Base-by-base conservation (phyloP, 2,329 filamentous ascomycete species). In the Ceratocystiopsis minuta region DNA sequence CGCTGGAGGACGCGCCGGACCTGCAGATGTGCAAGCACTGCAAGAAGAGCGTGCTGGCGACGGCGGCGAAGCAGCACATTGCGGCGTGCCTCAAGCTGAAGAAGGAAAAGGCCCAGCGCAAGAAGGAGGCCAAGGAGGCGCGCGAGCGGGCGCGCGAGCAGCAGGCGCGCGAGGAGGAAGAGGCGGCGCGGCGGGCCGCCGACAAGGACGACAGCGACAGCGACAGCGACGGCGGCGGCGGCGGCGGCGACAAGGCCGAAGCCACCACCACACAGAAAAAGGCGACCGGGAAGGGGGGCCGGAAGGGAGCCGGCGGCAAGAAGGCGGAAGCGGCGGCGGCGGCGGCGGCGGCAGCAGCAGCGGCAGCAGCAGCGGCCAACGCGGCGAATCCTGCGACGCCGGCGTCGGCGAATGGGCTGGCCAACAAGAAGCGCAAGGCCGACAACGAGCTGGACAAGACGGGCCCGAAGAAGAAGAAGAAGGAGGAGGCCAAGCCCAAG, bases 391-490 rank as follows among this genome's bases (percentile, higher is more conserved):
- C 5, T 28, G 24, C 4, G 7, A 7, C 20, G 20, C 5, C 31
- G 31, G 31, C 31, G 31, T 12, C 32, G 32, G 32, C 32, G 32
- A 12, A 10, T 3, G 32, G 40, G 20, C 34, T 41, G 11, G 41
- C 41, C 6, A 42, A 36, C 38, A 87, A 86, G 66, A 86, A 86
- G 61, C 68, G 80, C 45, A 86, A 85, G 60, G 78, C 80, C 9
- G 79, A 84, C 42, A 70, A 64, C 9, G 78, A 87, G 50, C 70
- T 73, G n/a, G 80, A 85, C 41, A 90, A 90, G 62, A 80, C 73
- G 60, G 80, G 73, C 15, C 80, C 81, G 0, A 90, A 88, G 60
- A 93, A 93, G 66, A 94, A 93, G 66, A 93, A 93, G 66, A 93
- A 93, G 63, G 85, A 94, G 48, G 85, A 93, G 54, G 78, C 79